Evolutionary conservation across 2,329 filamentous ascomycete genomes (phyloP).

Genomic region (Fusarium torreyae): DNA sequence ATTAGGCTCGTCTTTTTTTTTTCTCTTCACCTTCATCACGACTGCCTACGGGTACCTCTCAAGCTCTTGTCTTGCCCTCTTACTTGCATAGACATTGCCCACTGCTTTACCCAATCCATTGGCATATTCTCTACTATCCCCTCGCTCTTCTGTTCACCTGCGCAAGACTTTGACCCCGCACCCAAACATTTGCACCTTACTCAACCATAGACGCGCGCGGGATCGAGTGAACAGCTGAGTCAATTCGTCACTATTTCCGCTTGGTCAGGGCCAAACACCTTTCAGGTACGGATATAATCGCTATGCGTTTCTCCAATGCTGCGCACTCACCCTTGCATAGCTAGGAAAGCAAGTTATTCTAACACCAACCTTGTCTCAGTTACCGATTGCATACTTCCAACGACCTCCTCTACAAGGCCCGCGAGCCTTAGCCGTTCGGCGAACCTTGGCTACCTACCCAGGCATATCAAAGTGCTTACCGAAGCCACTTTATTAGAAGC

Average conservation of each 20-base stretch:
- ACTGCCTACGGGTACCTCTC: constrained; percentile 3
- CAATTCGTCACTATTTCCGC: constrained; percentile 30
- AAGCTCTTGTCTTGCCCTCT: constrained; percentile 1
- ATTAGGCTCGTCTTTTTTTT: constrained; percentile 28
- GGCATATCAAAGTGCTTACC: constrained; percentile 12
- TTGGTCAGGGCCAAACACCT: constrained; percentile 27
- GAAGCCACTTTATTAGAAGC: constrained; percentile 17
- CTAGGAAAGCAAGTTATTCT: constrained; percentile 10
- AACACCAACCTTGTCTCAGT: constrained; percentile 17
- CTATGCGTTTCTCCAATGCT: neutral
- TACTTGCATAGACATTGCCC: constrained; percentile 9
- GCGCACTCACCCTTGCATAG: neutral
- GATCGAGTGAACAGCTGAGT: constrained; percentile 37
- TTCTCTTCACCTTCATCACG: constrained; percentile 11
- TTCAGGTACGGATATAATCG: constrained; percentile 35
- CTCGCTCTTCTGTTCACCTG: constrained; percentile 25
- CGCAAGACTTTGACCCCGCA: constrained; percentile 44
- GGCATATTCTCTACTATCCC: constrained; percentile 30
- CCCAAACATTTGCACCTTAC: constrained; percentile 35
- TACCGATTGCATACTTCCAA: constrained; percentile 9
- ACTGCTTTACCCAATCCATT: constrained; percentile 40
- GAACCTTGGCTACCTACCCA: constrained; percentile 7
- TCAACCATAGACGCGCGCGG: constrained; percentile 20
- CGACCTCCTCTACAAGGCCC: constrained; percentile 1
- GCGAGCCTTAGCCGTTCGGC: constrained; percentile 1